Conservation (phyloP, 1,284 basidiomycete genomes). For the Cryptococcus sp. region DNA sequence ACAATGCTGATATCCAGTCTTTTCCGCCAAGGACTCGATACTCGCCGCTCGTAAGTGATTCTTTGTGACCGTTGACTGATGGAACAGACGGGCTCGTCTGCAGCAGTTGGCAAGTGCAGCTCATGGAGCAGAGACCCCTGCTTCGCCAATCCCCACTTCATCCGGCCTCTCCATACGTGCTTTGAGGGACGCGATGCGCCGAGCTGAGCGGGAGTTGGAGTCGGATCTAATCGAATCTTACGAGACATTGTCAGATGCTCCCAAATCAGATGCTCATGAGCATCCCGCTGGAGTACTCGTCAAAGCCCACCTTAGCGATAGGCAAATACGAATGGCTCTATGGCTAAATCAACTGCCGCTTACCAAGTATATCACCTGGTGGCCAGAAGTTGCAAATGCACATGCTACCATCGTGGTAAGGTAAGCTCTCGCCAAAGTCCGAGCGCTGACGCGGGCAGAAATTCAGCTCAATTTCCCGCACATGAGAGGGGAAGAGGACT, state of each 20-base stretch:
- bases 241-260: no score
- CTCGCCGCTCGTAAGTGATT: constrained; percentile 31
- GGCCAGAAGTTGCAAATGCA: constrained; percentile 44
- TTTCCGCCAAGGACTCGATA: constrained; percentile 38
- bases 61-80: constrained; percentile 4
- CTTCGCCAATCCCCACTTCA: constrained; percentile 21
- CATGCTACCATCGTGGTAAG: constrained; percentile 48
- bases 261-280: constrained; percentile 16
- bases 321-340: constrained; percentile 41
- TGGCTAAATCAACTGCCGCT: constrained; percentile 42
- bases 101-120: constrained; percentile 29
- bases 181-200: constrained; percentile 36
- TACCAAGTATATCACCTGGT: constrained; percentile 45
- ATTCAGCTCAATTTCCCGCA: constrained; percentile 35
- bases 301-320: constrained; percentile 18
- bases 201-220: constrained; percentile 41
- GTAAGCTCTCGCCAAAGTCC: constrained; percentile 21
- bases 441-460: constrained; percentile 16
- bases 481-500: constrained; percentile 46
- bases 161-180: constrained; percentile 35
- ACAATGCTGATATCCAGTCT: constrained; percentile 17
- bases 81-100: constrained; percentile 28
- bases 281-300: constrained; percentile 11
- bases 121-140: constrained; percentile 7
- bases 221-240: constrained; percentile 34